Evolutionary conservation across 1,284 basidiomycete species (phyloP).

Genomic region (Ustilago loliicola): DNA sequence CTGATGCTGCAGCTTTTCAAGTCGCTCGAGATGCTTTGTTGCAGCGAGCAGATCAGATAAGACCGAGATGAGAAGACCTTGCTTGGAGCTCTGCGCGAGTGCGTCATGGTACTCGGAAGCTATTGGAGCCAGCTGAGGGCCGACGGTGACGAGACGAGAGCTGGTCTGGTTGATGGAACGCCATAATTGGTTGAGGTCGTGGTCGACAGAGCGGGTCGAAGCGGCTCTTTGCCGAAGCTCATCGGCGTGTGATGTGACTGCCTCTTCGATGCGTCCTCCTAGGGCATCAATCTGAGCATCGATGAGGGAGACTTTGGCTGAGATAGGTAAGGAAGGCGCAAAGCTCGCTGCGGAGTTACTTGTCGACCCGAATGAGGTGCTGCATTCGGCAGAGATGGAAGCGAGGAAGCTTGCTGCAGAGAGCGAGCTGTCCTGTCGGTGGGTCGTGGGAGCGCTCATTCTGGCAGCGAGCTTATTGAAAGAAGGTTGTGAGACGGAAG

Average conservation of each 20-base stretch:
- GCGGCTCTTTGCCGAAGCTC: constrained; percentile 36
- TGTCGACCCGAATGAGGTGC: constrained; percentile 24
- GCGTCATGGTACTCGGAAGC: constrained; percentile 36
- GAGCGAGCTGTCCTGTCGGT: constrained; percentile 25
- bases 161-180: constrained; percentile 39
- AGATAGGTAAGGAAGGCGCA: constrained; percentile 44
- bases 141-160: constrained; percentile 35
- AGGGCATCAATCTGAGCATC: constrained; percentile 54
- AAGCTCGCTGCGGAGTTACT: constrained; percentile 16
- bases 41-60: constrained; percentile 38
- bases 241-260: constrained; percentile 29
- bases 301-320: constrained; percentile 50
- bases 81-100: constrained; percentile 41
- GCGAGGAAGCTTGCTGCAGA: constrained; percentile 46
- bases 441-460: constrained; percentile 25
- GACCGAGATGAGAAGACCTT: constrained; percentile 35
- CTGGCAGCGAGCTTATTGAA: constrained; percentile 6
- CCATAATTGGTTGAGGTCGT: constrained; percentile 44
- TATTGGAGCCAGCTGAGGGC: constrained; percentile 28
- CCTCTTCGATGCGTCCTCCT: constrained; percentile 28
- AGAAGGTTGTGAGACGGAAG: not conserved
- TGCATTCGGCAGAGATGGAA: constrained; percentile 47
- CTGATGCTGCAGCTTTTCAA: constrained; percentile 34
- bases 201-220: constrained; percentile 30
- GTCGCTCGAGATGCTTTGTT: constrained; percentile 25